Base-by-base conservation (phyloP, 345 rosid genomes). In the Boechera divaricarpa region DNA sequence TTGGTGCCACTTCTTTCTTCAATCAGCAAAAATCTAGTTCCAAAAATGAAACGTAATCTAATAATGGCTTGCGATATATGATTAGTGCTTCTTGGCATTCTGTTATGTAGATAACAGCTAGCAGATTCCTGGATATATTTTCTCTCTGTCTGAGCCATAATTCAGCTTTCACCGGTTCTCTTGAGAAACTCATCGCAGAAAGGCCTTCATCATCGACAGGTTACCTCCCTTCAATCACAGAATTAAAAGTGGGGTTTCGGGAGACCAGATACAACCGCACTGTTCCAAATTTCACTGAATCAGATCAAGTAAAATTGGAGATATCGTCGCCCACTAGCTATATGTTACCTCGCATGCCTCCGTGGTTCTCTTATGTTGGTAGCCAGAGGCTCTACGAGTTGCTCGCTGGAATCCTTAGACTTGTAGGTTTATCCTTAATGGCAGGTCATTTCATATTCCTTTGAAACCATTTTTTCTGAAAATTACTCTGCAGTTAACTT, bases 331-430 rank as follows among this genome's bases (percentile, higher is more conserved):
- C 80, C 69, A 79, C 76, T 73, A 74, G 79, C 56, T 87, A 75
- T 71, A 75, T 82, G 69, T 78, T 94, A 77, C 98, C 98, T 38
- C 82, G 79, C 62, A 85, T 86, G 82, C 98, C 98, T 28, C 97
- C 98, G 59, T 94, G 96, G 98, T 88, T 94, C 81, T 81, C 76
- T 53, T 65, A 82, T 87, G 90, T 83, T 82, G 92, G 97, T 53
- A 83, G 88, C 75, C 91, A 77, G 80, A 90, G 85, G 77, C 71
- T 94, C 67, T 92, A 92, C 67, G 76, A 81, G 82, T 85, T 91
- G 81, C 86, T 94, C 63, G 88, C 93, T 68, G 91, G 90, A 70
- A 83, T 86, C 80, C 95, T 94, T 78, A 86, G 98, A 85, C 94
- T 90, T 61, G 87, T 88, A 72, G 97, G 97, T 80, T 85, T 88